A percentile compares a stretch with the other conserved stretches of the same genome.
phyloP scores from a whole-genome alignment of 164 flowering plant species.

The Warburgia ugandensis region DNA sequence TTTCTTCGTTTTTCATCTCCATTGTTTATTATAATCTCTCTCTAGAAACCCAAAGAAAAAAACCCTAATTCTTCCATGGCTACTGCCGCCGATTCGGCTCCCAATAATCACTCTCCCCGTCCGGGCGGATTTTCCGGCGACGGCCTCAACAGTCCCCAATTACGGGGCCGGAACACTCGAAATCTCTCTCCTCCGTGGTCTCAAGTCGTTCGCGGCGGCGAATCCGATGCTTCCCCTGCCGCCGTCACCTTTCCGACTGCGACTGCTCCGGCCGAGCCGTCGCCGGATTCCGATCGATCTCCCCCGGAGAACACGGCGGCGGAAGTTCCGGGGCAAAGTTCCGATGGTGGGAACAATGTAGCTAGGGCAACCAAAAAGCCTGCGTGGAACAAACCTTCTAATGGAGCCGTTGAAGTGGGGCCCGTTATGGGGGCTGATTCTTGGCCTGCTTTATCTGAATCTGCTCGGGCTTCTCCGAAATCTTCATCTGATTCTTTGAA shows the following conservation, averaged over 20 bases:
- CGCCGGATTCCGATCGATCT: not conserved
- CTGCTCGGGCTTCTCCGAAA: conserved; percentile 47
- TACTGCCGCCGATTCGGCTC: not conserved
- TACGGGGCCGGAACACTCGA: not conserved
- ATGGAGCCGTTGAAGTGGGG: conserved; percentile 32
- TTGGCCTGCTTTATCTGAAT: conserved; percentile 76
- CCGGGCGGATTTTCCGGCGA: too few relatives aligned
- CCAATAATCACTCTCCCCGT: not conserved
- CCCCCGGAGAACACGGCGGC: not conserved
- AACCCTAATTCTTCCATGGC: conserved; percentile 7
- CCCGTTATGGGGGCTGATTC: conserved; percentile 43
- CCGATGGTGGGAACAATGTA: conserved; percentile 23
- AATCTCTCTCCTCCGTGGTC: conserved; percentile 3
- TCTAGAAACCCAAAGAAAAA: not conserved
- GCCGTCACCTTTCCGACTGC: not conserved
- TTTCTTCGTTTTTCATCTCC: not conserved
- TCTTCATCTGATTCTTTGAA: conserved; percentile 32
- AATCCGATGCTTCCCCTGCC: not conserved
- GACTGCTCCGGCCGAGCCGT: not conserved
- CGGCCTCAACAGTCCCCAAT: conserved; percentile 2
- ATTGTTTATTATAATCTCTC: too few relatives aligned
- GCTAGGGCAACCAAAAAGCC: conserved; percentile 36
- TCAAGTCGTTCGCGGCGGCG: conserved; percentile 1
- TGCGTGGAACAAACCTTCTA: conserved; percentile 65
- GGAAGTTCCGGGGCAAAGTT: not conserved